Percentiles rank a stretch among this genome's conserved stretches.
Conservation (phyloP, 805 yeast genomes). For the Scheffersomyces lignosus region DNA sequence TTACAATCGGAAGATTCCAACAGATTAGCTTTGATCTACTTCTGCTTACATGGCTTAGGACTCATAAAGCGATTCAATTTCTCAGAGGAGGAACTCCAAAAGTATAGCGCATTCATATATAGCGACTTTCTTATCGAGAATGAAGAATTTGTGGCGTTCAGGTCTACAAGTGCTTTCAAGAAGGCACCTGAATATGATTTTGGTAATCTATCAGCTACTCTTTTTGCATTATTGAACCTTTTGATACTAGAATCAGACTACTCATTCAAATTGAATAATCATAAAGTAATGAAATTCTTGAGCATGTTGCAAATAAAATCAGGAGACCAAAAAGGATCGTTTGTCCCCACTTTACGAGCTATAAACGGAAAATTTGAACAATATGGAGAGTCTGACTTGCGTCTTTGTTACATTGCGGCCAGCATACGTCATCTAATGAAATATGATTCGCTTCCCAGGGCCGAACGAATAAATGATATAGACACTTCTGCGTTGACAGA, state of each 20-base stretch:
- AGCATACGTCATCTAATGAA: slow-evolving; percentile 56
- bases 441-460: slow-evolving; percentile 26
- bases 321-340: slow-evolving; percentile 33
- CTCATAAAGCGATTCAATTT: slow-evolving; percentile 40
- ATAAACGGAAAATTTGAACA: slow-evolving; percentile 13
- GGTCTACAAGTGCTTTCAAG: slow-evolving; percentile 55
- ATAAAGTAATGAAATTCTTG: slow-evolving; percentile 60
- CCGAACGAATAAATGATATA: slow-evolving; percentile 35
- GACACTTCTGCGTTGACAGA: slow-evolving; percentile 38
- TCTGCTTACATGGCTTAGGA: slow-evolving; percentile 62
- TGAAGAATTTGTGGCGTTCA: slow-evolving; percentile 47
- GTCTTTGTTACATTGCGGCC: slow-evolving; percentile 74
- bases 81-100: slow-evolving; percentile 20
- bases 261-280: slow-evolving; percentile 26
- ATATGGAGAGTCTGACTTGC: slow-evolving; percentile 69
- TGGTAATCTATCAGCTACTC: slow-evolving; percentile 72
- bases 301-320: slow-evolving; percentile 51
- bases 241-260: slow-evolving; percentile 50
- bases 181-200: slow-evolving; percentile 46
- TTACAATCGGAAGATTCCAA: slow-evolving; percentile 68
- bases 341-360: slow-evolving; percentile 31
- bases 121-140: slow-evolving; percentile 37
- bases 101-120: slow-evolving; percentile 46
- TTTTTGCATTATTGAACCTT: slow-evolving; percentile 65
- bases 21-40: slow-evolving; percentile 67